Percentiles rank a stretch among this genome's conserved stretches.
Conservation (phyloP, 352 stramenopile genomes). For the Pythium phragmiticola region DNA sequence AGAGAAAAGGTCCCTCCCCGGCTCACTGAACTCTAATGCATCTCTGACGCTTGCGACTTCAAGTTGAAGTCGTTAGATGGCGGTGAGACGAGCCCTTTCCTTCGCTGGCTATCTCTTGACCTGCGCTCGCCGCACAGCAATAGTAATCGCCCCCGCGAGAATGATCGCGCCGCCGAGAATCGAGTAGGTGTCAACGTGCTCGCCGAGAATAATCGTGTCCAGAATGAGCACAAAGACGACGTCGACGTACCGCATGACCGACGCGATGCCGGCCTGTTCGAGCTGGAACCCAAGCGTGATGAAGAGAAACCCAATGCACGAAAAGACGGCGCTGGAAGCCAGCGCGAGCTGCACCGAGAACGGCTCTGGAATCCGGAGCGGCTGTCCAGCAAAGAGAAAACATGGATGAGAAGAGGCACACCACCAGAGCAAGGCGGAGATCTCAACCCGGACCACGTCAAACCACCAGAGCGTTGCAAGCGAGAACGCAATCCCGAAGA, state of each 20-base stretch:
- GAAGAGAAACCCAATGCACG: conserved; percentile 52
- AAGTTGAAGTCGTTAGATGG: no score
- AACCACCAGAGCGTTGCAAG: conserved; percentile 26
- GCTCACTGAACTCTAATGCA: no score
- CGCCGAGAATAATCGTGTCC: conserved; percentile 47
- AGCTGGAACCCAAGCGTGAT: conserved; percentile 59
- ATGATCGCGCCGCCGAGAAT: conserved; percentile 60
- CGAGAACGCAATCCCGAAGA: conserved; percentile 39
- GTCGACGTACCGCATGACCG: conserved; percentile 72
- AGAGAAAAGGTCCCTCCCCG: no score
- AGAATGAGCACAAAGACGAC: conserved; percentile 65
- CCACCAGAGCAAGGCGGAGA: not conserved
- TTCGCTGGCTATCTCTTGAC: conserved; percentile 35
- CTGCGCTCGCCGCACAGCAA: conserved; percentile 41
- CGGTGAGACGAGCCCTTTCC: no score
- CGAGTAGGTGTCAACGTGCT: conserved; percentile 58
- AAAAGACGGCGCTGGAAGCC: conserved; percentile 41
- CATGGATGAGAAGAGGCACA: not conserved
- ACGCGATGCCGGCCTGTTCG: conserved; percentile 57
- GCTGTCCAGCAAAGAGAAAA: conserved; percentile 16
- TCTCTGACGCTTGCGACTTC: no score
- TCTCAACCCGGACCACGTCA: conserved; percentile 26
- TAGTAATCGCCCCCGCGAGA: conserved; percentile 42
- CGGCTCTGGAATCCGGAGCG: conserved; percentile 22
- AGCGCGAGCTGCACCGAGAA: conserved; percentile 39